Evolutionary conservation across 768 basidiomycete genomes (phyloP).

Genomic region (Leccinum uliginosum): DNA sequence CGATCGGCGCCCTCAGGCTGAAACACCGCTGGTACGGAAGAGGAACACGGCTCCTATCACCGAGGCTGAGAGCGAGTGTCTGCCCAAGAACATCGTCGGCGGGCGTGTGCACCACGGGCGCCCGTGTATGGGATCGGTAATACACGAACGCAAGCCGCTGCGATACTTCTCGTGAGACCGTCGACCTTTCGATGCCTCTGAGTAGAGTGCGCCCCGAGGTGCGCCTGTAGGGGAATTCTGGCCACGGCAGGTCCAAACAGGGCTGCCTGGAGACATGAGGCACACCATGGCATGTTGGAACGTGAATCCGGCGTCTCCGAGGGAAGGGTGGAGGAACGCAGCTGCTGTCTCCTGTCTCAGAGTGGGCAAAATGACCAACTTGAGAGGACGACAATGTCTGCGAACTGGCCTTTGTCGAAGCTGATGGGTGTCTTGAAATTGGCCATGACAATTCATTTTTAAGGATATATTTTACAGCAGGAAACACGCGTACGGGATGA

Average conservation of each 20-base stretch:
- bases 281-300: too few relatives aligned
- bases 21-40: too few relatives aligned
- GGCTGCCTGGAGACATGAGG: too few relatives aligned
- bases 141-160: background rate
- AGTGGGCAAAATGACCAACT: conserved; percentile 13
- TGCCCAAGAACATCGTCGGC: background rate
- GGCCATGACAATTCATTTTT: conserved; percentile 1
- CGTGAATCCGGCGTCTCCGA: background rate
- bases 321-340: conserved; percentile 12
- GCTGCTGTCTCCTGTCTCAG: conserved; percentile 14
- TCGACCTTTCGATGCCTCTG: background rate
- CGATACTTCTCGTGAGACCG: background rate
- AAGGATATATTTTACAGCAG: background rate
- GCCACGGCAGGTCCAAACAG: too few relatives aligned
- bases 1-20: too few relatives aligned
- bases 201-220: background rate
- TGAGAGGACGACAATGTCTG: conserved; percentile 16
- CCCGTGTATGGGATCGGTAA: background rate
- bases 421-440: conserved; percentile 15
- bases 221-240: background rate
- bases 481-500: too few relatives aligned
- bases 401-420: conserved; percentile 19
- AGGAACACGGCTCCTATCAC: background rate
- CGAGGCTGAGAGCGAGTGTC: background rate
- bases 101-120: background rate